These are phyloP conservation scores for Pluteus cervinus DNA, from an alignment of 768 basidiomycete species.

Conservation along the genomic window DNA sequence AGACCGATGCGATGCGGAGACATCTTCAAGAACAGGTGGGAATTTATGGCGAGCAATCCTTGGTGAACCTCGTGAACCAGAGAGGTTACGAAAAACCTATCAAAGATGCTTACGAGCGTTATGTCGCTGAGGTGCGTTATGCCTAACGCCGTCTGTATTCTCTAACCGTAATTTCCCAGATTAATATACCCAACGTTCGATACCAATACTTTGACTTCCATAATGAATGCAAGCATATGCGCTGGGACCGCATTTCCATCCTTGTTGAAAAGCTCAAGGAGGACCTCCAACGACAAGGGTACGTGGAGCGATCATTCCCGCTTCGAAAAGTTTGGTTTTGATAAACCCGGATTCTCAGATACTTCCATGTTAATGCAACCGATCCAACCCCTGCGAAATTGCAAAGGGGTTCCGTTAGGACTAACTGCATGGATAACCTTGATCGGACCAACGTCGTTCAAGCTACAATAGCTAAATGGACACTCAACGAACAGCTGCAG, in stretches of 20 bases:
- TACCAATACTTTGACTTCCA: conserved; percentile 99
- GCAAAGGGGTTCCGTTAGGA: conserved; percentile 79
- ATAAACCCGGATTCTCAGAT: conserved; percentile 34
- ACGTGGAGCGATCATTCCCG: conserved; percentile 12
- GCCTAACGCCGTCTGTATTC: conserved; percentile 1
- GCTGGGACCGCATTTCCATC: conserved; percentile 87
- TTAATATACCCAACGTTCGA: conserved; percentile 59
- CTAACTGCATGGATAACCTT: conserved; percentile 97
- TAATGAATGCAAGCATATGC: conserved; percentile 88
- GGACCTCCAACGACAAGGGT: conserved; percentile 68
- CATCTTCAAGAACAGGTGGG: conserved; percentile 73
- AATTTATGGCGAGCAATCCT: conserved; percentile 68
- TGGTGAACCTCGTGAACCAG: conserved; percentile 92
- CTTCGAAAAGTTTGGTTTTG: conserved; percentile 4
- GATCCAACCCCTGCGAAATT: conserved; percentile 40
- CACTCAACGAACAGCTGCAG: conserved; percentile 71
- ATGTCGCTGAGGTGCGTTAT: conserved; percentile 51
- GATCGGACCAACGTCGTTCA: conserved; percentile 98
- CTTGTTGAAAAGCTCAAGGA: conserved; percentile 73
- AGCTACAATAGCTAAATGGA: conserved; percentile 83
- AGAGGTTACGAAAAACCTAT: conserved; percentile 90
- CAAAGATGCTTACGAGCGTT: conserved; percentile 91
- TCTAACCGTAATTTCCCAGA: conserved; percentile 28
- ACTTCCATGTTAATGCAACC: conserved; percentile 64
- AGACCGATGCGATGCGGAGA: conserved; percentile 65